Evolutionary conservation across 768 basidiomycete genomes (phyloP).

Genomic region (Gymnopilus junonius): DNA sequence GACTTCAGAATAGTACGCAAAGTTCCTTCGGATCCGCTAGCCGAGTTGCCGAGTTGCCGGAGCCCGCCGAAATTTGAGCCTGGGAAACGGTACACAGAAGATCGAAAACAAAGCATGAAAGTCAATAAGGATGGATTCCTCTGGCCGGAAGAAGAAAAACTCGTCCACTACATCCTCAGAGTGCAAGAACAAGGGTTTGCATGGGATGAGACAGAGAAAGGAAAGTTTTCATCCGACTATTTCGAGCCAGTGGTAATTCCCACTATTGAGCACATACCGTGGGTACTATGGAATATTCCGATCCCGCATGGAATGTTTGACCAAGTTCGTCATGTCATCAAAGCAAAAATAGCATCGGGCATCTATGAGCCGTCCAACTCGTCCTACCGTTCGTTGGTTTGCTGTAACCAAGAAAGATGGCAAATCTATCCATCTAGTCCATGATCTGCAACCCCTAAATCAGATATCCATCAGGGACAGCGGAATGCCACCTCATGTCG

Average conservation of each 20-base stretch:
- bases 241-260: slow-evolving; percentile 29
- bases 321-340: slow-evolving; percentile 28
- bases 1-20: slow-evolving; percentile 31
- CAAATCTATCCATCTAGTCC: slow-evolving; percentile 13
- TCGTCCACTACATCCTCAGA: slow-evolving; percentile 33
- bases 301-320: slow-evolving; percentile 34
- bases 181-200: slow-evolving; percentile 39
- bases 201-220: slow-evolving; percentile 32
- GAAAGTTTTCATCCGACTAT: slow-evolving; percentile 27
- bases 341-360: slow-evolving; percentile 27
- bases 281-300: slow-evolving; percentile 32
- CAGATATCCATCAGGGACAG: slow-evolving; percentile 5
- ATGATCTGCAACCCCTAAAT: slow-evolving; percentile 25
- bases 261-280: slow-evolving; percentile 35
- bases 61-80: slow-evolving; percentile 37
- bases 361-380: slow-evolving; percentile 26
- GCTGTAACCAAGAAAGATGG: slow-evolving; percentile 31
- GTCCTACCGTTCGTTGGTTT: slow-evolving; percentile 32
- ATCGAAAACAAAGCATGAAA: slow-evolving; percentile 28
- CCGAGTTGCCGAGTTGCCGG: slow-evolving; percentile 29
- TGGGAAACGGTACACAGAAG: slow-evolving; percentile 26
- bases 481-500: no score
- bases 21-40: slow-evolving; percentile 40
- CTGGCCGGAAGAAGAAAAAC: slow-evolving; percentile 38
- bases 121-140: slow-evolving; percentile 36